These are phyloP conservation scores for Arxiozyma bovina DNA, from an alignment of 1,139 yeast species.

Conservation along the genomic window DNA sequence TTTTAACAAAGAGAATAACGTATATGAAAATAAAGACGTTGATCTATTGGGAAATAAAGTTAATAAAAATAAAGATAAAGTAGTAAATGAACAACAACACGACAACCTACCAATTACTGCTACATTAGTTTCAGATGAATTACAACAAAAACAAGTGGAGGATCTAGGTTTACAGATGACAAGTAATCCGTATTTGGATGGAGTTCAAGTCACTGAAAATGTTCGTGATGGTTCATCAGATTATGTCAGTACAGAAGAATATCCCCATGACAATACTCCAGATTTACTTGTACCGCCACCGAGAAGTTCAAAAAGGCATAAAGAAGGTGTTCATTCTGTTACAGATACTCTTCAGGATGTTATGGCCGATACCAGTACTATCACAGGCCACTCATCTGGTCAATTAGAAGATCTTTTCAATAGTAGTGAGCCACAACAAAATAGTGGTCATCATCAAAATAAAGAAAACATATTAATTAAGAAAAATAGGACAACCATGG, in stretches of 20 bases:
- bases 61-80: background rate
- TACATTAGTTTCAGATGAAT: background rate
- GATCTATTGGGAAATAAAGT: background rate
- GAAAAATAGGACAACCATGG: constrained; percentile 11
- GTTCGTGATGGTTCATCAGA: constrained; percentile 4
- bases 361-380: background rate
- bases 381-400: background rate
- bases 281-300: constrained; percentile 1
- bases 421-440: constrained; percentile 3
- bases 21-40: background rate
- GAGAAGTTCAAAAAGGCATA: constrained; percentile 2
- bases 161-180: background rate
- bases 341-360: background rate
- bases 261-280: background rate
- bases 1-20: background rate
- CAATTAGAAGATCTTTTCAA: background rate
- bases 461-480: background rate
- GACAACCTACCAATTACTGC: background rate
- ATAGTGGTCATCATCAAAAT: background rate
- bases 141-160: background rate
- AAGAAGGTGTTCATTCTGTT: constrained; percentile 1
- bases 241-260: constrained; percentile 6
- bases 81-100: background rate
- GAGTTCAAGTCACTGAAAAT: background rate
- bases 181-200: background rate